Base-by-base conservation (phyloP, 2,329 filamentous ascomycete species). In the Trichothecium roseum region DNA sequence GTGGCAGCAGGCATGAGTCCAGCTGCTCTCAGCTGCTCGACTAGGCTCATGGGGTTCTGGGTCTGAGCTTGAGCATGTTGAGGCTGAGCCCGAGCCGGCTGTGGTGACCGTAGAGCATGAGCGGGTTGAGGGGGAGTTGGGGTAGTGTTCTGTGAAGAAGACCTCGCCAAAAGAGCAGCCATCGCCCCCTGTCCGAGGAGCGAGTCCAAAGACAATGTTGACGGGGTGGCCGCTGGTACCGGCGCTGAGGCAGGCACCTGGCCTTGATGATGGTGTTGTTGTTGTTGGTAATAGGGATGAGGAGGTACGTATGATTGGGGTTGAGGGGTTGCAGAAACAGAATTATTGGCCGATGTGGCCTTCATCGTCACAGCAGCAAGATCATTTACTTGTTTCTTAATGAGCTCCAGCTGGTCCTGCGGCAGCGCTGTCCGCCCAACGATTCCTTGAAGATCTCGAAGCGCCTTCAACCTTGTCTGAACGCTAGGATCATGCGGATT, bases 371-470 rank as follows among this genome's bases (percentile, higher is more conserved):
- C 62, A 68, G 76, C 53, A 58, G 57, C 74, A 57, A 94, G 72
- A 58, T 79, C 77, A 57, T 81, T 78, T 59, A 95, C 79, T 72
- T 91, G 85, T 55, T 81, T 79, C 60, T 81, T 84, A 60, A 94
- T 83, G 56, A 83, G 75, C 60, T 83, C 78, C 54, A 94, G 72
- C 63, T 94, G 84, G 52, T 88, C 80, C 49, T 78, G 77, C 40
- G 81, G 81, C 55, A 94, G 69, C 53, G 80, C 78, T 58, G 86
- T 82, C 47, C 71, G 80, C 56, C 84, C 78, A 53, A 95, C 66
- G 46, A 71, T 77, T 40, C 48, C 51, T 63, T 94, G 85, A 44
- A 96, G 72, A 58, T 91, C 84, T 59, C 88, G 66, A 48, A 95
- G 74, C 43, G 87, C 86, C 62, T 85, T 84, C 52, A 94, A 66